Evolutionary conservation across 2,329 filamentous ascomycete species (phyloP).

Genomic region (Bipolaris victoriae): DNA sequence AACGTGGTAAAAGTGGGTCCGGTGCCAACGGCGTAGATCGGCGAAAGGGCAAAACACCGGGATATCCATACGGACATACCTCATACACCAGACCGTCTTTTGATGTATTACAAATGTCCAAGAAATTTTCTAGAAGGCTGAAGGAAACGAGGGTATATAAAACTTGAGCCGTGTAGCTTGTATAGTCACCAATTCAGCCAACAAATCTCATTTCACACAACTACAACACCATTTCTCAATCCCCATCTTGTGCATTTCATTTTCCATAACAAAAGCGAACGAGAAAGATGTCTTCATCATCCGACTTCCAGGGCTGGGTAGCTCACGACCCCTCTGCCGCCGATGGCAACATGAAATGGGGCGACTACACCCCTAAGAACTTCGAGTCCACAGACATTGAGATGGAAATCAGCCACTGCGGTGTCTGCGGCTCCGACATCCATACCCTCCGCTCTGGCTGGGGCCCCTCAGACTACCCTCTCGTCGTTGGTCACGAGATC

Average conservation of each 20-base stretch:
- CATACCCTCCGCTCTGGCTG: conserved; percentile 51
- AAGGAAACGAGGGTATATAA: conserved; percentile 5
- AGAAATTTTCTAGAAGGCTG: conserved; percentile 8
- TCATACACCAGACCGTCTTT: conserved; percentile 13
- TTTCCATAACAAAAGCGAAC: not conserved
- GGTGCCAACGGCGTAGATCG: conserved; percentile 27
- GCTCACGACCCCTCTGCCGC: conserved; percentile 57
- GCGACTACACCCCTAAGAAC: conserved; percentile 52
- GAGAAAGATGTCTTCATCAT: conserved; percentile 29
- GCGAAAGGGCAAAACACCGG: conserved; percentile 32
- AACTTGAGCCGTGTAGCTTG: not conserved
- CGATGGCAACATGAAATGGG: conserved; percentile 63
- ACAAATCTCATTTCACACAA: not conserved
- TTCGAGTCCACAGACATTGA: conserved; percentile 70
- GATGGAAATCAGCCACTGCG: conserved; percentile 50
- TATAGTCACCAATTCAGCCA: not conserved
- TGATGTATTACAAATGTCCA: conserved; percentile 32
- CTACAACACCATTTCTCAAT: not conserved
- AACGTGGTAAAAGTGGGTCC: conserved; percentile 24
- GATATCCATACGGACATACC: conserved; percentile 9
- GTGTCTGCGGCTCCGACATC: conserved; percentile 46
- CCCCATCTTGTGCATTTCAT: not conserved
- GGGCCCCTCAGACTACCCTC: conserved; percentile 58
- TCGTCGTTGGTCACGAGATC: conserved; percentile 52
- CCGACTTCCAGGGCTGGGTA: conserved; percentile 63